Percentiles rank a stretch among this genome's conserved stretches.
These are phyloP conservation scores for Paradendryphiella salina DNA, from an alignment of 2,329 filamentous ascomycete species.

Conservation along the genomic window DNA sequence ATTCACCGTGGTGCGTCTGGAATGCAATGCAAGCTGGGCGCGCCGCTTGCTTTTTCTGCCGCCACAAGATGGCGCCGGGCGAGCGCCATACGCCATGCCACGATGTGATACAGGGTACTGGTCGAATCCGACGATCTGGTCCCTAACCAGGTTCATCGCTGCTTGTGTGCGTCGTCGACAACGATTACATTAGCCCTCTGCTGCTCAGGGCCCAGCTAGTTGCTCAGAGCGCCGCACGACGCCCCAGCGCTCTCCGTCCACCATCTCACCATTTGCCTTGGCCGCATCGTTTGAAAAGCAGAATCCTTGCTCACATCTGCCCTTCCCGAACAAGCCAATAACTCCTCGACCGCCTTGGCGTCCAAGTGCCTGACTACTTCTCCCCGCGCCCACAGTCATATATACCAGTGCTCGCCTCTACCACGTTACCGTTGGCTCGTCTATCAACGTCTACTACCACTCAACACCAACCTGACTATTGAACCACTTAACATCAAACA, in stretches of 20 bases:
- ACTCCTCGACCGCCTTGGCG: slow-evolving; percentile 41
- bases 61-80: slow-evolving; percentile 31
- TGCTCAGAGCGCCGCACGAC: slow-evolving; percentile 41
- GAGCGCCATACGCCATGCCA: slow-evolving; percentile 43
- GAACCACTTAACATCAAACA: neutral
- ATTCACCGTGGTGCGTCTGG: slow-evolving; percentile 27
- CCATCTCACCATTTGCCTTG: slow-evolving; percentile 42
- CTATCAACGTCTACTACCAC: slow-evolving; percentile 21
- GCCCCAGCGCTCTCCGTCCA: slow-evolving; percentile 39
- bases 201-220: slow-evolving; percentile 40
- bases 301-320: slow-evolving; percentile 39
- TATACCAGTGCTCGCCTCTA: slow-evolving; percentile 41
- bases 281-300: slow-evolving; percentile 45
- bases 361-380: slow-evolving; percentile 27
- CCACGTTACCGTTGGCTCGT: slow-evolving; percentile 35
- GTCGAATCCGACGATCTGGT: slow-evolving; percentile 49
- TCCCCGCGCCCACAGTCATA: slow-evolving; percentile 38
- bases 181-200: slow-evolving; percentile 42
- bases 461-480: slow-evolving; percentile 15
- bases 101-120: slow-evolving; percentile 48
- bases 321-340: slow-evolving; percentile 43
- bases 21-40: slow-evolving; percentile 32
- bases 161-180: slow-evolving; percentile 31
- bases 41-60: slow-evolving; percentile 36
- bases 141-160: slow-evolving; percentile 37